A percentile compares a stretch with the other conserved stretches of the same genome.
phyloP scores from a whole-genome alignment of 2,329 filamentous ascomycete genomes.

The Pseudocercospora musae region DNA sequence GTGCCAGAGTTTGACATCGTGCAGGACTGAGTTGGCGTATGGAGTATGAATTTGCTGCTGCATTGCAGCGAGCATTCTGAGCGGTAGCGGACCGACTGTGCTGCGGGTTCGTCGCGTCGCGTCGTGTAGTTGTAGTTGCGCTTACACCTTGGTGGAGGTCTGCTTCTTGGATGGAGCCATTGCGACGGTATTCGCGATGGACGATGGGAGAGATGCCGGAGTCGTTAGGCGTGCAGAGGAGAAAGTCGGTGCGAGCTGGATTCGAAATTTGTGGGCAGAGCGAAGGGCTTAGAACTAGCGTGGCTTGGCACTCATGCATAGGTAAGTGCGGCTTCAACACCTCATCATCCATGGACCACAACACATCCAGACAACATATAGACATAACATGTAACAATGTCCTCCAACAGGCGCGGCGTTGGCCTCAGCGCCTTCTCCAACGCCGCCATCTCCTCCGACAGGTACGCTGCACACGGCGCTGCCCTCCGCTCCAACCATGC shows the following conservation, averaged over 20 bases:
- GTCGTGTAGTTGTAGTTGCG: slow-evolving; percentile 11
- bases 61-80: slow-evolving; percentile 42
- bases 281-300: not conserved
- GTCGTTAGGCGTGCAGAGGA: slow-evolving; percentile 12
- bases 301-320: slow-evolving; percentile 9
- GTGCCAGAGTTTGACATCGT: slow-evolving; percentile 34
- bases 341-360: not conserved
- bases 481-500: slow-evolving; percentile 81
- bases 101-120: slow-evolving; percentile 51
- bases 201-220: slow-evolving; percentile 31
- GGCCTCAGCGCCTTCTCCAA: slow-evolving; percentile 89
- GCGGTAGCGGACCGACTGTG: slow-evolving; percentile 69
- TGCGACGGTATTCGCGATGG: slow-evolving; percentile 43
- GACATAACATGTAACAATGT: slow-evolving; percentile 34
- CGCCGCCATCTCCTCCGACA: slow-evolving; percentile 76
- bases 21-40: slow-evolving; percentile 35
- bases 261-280: slow-evolving; percentile 19
- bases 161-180: slow-evolving; percentile 49
- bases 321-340: not conserved
- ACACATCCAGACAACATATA: not conserved
- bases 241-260: slow-evolving; percentile 7
- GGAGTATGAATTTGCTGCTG: slow-evolving; percentile 26
- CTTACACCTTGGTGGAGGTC: slow-evolving; percentile 55
- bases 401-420: slow-evolving; percentile 67
- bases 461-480: slow-evolving; percentile 86